Base-by-base conservation (phyloP, 2,329 filamentous ascomycete species). In the Albophoma yamanashiensis region DNA sequence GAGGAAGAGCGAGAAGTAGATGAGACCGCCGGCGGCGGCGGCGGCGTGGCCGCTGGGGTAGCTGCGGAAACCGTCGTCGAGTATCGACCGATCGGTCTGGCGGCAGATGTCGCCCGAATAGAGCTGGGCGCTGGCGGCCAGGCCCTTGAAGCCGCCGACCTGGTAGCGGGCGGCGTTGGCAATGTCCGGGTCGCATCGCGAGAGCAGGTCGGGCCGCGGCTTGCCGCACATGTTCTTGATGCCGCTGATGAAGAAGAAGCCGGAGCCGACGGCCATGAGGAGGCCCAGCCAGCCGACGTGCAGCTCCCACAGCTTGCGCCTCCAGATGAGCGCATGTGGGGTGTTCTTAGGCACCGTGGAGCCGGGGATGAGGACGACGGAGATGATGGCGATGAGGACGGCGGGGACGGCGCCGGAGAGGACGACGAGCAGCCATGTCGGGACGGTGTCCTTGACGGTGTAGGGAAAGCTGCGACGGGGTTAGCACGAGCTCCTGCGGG, bases 231-330 rank as follows among this genome's bases (percentile, higher is more conserved):
- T 76, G 68, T 88, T 91, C 81, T 97, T 97, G 80, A 96, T 85
- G 57, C 88, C 89, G 67, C 91, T 86, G 0, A 92, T 93, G 67
- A 95, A 85, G 73, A 94, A 85, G 77, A 89, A 95, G 5, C 89
- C 82, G 2, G 84, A 79, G 2, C 87, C 85, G 12, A 91, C 77
- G 3, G 89, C 85, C 22, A 96, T 78, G 0, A 80, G 89, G 3
- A 96, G 80, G 0, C 92, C 92, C 67, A 96, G 84, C 85, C 88
- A 91, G 61, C 90, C 92, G 2, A 85, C 86, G 70, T 97, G 91
- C 71, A 90, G 86, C 73, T 97, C 92, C 92, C 93, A 97, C 1
- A 96, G 72, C 75, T 94, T 96, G 64, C 90, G 83, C 70, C 83
- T 84, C 86, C 90, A 92, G 53, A 92, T 79, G 59, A 90, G 74